phyloP scores from a whole-genome alignment of 2,329 filamentous ascomycete genomes.

The Elsinoe batatas region DNA sequence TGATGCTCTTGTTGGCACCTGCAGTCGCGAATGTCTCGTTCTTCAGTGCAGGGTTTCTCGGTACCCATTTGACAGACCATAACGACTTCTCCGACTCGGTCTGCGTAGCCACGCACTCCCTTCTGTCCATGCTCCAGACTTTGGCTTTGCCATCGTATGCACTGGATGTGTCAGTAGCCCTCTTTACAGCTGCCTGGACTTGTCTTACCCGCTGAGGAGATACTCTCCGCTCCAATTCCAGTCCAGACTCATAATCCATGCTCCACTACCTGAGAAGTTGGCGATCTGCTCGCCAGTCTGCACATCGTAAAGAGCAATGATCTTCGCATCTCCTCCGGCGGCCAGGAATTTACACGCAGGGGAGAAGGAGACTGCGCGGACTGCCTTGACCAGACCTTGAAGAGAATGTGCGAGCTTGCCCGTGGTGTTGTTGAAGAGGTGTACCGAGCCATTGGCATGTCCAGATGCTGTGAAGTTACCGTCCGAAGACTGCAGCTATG shows the following conservation, averaged over 20 bases:
- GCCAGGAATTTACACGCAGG: constrained; percentile 76
- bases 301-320: constrained; percentile 89
- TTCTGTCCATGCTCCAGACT: constrained; percentile 83
- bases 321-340: constrained; percentile 76
- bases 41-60: constrained; percentile 47
- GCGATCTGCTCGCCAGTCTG: constrained; percentile 85
- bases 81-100: constrained; percentile 78
- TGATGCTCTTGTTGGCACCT: constrained; percentile 64
- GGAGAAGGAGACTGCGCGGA: constrained; percentile 79
- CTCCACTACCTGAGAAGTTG: constrained; percentile 66
- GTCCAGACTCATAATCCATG: constrained; percentile 84
- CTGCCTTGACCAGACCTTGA: constrained; percentile 78
- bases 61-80: constrained; percentile 78
- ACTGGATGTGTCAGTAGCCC: constrained; percentile 25
- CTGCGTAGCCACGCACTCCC: constrained; percentile 82
- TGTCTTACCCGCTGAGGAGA: constrained; percentile 61
- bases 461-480: constrained; percentile 82
- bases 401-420: constrained; percentile 78
- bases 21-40: constrained; percentile 68
- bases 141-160: constrained; percentile 90
- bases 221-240: constrained; percentile 93
- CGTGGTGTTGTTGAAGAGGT: constrained; percentile 90
- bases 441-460: constrained; percentile 83
- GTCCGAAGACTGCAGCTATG: constrained; percentile 47
- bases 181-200: neutral